Evolutionary conservation across 208 protist genomes (phyloP).

Genomic region (Crithidia sp.): DNA sequence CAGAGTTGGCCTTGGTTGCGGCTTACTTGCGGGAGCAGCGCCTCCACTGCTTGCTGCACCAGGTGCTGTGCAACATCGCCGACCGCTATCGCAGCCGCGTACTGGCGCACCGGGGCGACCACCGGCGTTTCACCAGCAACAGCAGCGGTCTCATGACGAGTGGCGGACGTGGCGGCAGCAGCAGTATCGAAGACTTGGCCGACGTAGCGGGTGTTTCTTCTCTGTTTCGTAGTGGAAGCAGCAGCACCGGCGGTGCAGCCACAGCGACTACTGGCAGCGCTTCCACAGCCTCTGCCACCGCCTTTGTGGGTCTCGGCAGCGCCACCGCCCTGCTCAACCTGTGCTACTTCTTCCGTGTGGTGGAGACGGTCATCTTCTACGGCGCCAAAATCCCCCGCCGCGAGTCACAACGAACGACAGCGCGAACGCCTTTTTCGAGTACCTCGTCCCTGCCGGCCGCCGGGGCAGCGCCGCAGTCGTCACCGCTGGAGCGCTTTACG

Average conservation of each 20-base stretch:
- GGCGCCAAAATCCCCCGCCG: conserved; percentile 18
- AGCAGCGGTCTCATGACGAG: too few species aligned
- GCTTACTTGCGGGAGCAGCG: conserved; percentile 53
- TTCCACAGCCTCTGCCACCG: too few species aligned
- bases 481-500: conserved; percentile 7
- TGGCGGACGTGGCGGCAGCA: background rate
- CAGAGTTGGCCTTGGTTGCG: conserved; percentile 67
- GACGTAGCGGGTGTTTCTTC: background rate
- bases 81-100: conserved; percentile 55
- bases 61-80: conserved; percentile 58
- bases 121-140: background rate
- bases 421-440: background rate
- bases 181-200: background rate
- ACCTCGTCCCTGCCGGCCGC: background rate
- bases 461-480: background rate
- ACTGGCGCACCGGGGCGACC: conserved; percentile 4
- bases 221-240: background rate
- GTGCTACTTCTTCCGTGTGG: conserved; percentile 51
- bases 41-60: conserved; percentile 48
- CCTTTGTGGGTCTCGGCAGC: conserved; percentile 45
- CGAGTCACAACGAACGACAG: background rate
- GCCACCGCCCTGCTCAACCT: conserved; percentile 53
- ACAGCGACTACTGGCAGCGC: background rate
- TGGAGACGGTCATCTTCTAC: conserved; percentile 84
- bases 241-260: background rate